Base-by-base conservation (phyloP, 1,139 yeast species). In the Magnusiomyces suaveolens region DNA sequence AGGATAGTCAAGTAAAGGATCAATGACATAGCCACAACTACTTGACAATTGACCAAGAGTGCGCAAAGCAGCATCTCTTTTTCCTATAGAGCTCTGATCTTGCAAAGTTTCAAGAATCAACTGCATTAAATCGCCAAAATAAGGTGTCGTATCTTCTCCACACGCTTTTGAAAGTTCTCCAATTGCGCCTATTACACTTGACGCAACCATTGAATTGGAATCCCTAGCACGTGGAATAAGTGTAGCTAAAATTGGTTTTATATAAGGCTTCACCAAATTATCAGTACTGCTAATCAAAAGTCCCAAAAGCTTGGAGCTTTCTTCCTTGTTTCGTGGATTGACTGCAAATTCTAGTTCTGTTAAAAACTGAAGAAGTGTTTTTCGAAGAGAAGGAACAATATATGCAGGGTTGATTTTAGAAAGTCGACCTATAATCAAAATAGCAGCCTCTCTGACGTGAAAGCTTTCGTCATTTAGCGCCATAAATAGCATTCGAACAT, bases 11-110 rank as follows among this genome's bases (percentile, higher is more conserved):
- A 90, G 71, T 51, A 89, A 75, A 1, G 99, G 99, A 57, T 89
- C 94, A 46, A 94, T 89, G 18, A 92, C 98, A 66, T 92, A 92
- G 1, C 97, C 97, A 0, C 97, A 84, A 1, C 95, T 85, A 20
- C 92, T 81, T 0, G 97, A 83, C 41, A 94, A 72, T 64, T 90
- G 96, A 1, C 97, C 97, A 55, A 94, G 72, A 0, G 97, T 81
- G 62, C 82, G 83, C 60, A 94, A 73, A 0, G 97, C 96, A 0
- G 97, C 90, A 65, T 89, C 95, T 63, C 97, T 76, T 65, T 89
- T 90, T 62, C 80, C 78, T 0, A 87, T 80, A 16, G 95, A 85
- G 53, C 95, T 85, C 68, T 89, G 97, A 62, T 92, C 97, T 65
- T 88, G 96, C 58, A 92, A 83, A 1, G 95, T 87, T 38, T 84